Evolutionary conservation across 164 flowering plant genomes (phyloP), one percentile per base, ranked within the genome.

Genomic region (Tetrastigma voinierianum): DNA sequence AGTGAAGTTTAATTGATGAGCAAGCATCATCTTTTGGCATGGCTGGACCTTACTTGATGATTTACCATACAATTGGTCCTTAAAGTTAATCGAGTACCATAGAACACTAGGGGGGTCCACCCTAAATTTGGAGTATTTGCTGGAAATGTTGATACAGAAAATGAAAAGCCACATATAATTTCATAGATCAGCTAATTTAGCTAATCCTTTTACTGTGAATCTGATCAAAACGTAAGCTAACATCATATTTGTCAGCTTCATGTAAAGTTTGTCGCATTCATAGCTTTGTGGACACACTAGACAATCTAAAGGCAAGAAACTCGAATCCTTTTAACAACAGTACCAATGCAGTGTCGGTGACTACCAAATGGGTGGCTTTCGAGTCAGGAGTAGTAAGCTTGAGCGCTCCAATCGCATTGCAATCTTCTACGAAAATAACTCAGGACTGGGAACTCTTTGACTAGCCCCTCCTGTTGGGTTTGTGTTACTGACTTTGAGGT

Each of bases 201-300:
- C 40, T 0, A 32, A 32, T 3, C 40, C 40, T 32, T 25, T 32
- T 4, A 32, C 40, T 7, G 6, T 3, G 40, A 47, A 4, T 10
- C 1, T 48, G 55, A 47, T 5, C 14, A 13, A 32, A 10, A 49
- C 10, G 17, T 59, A 46, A 7, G 9, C 3, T 19, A 53, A 14
- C 11, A 32, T 21, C 8, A 19, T 13, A 51, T 59, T 51, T 3
- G 25, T 48, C 40, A 32, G 15, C 15, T 11, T 74, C 32, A 44
- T 32, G 40, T 74, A 82, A n/a, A 83, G 85, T 82, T 23, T 62
- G 76, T 21, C 81, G 81, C 0, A 51, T 82, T 10, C 85, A 82
- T 72, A 62, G 70, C 51, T 57, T 77, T 15, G 81, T 78, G 25
- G 82, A 82, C 16, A 71, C 43, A 20, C 72, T 82, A 1, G 83